These are phyloP conservation scores for Starmera quercuum DNA, from an alignment of 805 yeast species.

Conservation along the genomic window DNA sequence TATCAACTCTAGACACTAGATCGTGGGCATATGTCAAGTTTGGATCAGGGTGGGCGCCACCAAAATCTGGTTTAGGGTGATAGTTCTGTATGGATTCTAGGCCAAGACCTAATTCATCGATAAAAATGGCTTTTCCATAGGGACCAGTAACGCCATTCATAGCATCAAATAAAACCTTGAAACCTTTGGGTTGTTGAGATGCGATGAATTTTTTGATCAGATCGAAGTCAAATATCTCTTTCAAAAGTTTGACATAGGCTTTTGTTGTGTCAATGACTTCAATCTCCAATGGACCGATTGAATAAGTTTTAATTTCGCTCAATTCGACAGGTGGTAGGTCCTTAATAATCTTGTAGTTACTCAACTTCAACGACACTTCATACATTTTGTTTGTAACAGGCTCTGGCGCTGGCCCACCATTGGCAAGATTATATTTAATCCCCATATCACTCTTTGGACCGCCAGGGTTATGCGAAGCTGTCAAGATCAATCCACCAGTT, in stretches of 20 bases:
- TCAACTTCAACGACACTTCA: slow-evolving; percentile 54
- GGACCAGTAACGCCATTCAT: slow-evolving; percentile 97
- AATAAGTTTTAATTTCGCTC: slow-evolving; percentile 41
- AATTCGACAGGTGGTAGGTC: slow-evolving; percentile 64
- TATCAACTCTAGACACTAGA: slow-evolving; percentile 80
- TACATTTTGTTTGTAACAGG: slow-evolving; percentile 82
- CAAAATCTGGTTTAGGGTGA: slow-evolving; percentile 81
- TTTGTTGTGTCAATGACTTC: slow-evolving; percentile 78
- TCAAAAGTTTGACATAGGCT: slow-evolving; percentile 73
- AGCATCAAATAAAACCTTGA: slow-evolving; percentile 79
- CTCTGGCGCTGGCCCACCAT: slow-evolving; percentile 99
- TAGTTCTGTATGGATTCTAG: slow-evolving; percentile 67
- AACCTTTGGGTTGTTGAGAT: slow-evolving; percentile 41
- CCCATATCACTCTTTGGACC: slow-evolving; percentile 91
- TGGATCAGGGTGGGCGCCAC: slow-evolving; percentile 98
- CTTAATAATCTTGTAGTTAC: slow-evolving; percentile 49
- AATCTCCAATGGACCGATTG: slow-evolving; percentile 55
- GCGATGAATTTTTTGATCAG: slow-evolving; percentile 66
- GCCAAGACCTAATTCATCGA: slow-evolving; percentile 78
- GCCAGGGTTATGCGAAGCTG: slow-evolving; percentile 98
- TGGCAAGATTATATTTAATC: slow-evolving; percentile 87
- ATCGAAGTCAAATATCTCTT: slow-evolving; percentile 80
- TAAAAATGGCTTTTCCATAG: slow-evolving; percentile 77
- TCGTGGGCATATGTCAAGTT: slow-evolving; percentile 90
- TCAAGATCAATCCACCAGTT: slow-evolving; percentile 92